These are phyloP conservation scores for Piper betle DNA, from an alignment of 164 flowering plant genomes.

Conservation along the genomic window DNA sequence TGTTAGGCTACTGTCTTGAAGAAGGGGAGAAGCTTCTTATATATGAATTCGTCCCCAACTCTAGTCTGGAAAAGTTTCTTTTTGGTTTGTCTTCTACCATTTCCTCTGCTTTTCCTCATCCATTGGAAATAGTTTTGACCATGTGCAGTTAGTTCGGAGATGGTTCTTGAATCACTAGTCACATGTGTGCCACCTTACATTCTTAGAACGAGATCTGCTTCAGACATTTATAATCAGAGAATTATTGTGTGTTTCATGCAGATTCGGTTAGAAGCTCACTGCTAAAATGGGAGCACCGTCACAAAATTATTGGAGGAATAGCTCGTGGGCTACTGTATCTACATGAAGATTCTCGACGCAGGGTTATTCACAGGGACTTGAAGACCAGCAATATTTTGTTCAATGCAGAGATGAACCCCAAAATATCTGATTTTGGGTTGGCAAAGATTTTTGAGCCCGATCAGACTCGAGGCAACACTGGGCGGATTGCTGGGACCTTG, in stretches of 20 bases:
- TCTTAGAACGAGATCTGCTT: no score
- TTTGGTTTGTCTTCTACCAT: constrained; percentile 13
- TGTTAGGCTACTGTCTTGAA: constrained; percentile 26
- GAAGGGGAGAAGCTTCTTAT: constrained; percentile 25
- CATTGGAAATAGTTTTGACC: background rate
- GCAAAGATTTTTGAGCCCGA: constrained; percentile 2
- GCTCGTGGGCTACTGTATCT: constrained; percentile 20
- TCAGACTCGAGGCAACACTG: constrained; percentile 14
- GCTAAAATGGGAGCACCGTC: constrained; percentile 9
- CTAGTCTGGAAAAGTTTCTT: constrained; percentile 17
- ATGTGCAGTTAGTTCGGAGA: no score
- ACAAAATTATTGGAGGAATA: constrained; percentile 10
- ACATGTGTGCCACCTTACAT: no score
- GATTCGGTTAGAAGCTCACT: constrained; percentile 1
- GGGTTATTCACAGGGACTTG: no score
- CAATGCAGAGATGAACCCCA: no score
- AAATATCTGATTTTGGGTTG: no score
- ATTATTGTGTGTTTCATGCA: background rate
- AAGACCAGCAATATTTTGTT: no score
- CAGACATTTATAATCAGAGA: no score
- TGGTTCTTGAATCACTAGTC: no score
- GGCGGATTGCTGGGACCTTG: no score
- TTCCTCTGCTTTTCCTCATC: background rate
- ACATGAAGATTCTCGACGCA: constrained; percentile 6
- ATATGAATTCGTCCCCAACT: constrained; percentile 28